Percentiles rank a stretch among this genome's conserved stretches.
Conservation (phyloP, 441 rosid genomes). For the Arabidopsis hybrid region DNA sequence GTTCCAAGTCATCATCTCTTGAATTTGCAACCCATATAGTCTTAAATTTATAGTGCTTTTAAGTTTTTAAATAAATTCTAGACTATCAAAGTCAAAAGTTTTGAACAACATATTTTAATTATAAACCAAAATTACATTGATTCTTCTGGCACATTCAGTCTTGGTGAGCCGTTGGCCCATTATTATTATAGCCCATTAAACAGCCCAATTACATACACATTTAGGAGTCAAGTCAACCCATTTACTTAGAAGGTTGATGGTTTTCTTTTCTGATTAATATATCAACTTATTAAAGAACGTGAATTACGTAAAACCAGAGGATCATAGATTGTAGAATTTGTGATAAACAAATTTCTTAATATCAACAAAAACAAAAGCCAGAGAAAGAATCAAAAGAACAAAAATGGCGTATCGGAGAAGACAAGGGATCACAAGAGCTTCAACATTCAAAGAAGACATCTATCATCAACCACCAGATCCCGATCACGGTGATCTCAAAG, state of each 20-base stretch:
- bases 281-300: conserved; percentile 34
- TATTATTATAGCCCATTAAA: not conserved
- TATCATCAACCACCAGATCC: conserved; percentile 49
- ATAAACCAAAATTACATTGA: not conserved
- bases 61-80: not conserved
- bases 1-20: conserved; percentile 34
- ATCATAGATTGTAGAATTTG: conserved; percentile 36
- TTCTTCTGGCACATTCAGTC: not conserved
- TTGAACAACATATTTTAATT: not conserved
- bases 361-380: not conserved
- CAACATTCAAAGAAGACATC: conserved; percentile 85
- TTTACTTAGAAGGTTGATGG: conserved; percentile 27
- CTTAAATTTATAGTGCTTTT: not conserved
- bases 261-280: conserved; percentile 8
- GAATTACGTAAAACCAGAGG: conserved; percentile 49
- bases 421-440: conserved; percentile 75
- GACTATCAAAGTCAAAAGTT: conserved; percentile 6
- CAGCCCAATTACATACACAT: not conserved
- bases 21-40: conserved; percentile 4
- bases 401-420: conserved; percentile 92
- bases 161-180: conserved; percentile 9
- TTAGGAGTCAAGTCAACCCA: not conserved
- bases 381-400: conserved; percentile 6
- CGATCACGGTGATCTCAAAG: conserved; percentile 45
- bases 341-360: conserved; percentile 8